Percentiles rank a stretch among this genome's conserved stretches.
These are phyloP conservation scores for Phaeomoniella chlamydospora DNA, from an alignment of 2,329 filamentous ascomycete species.

Conservation along the genomic window DNA sequence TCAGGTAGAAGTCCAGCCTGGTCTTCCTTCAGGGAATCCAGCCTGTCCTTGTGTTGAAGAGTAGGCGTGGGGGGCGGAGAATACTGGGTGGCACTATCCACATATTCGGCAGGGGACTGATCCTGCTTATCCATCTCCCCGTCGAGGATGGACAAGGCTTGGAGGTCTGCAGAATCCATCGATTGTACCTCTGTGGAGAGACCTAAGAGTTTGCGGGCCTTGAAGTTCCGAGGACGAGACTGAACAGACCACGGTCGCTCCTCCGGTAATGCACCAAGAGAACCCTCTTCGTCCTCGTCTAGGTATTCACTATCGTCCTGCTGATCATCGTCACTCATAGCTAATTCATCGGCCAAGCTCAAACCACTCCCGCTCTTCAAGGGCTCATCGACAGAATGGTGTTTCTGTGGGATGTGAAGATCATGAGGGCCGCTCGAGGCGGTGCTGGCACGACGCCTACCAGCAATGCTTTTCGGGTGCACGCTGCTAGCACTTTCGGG, in stretches of 20 bases:
- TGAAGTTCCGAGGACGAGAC: constrained; percentile 21
- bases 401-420: not conserved
- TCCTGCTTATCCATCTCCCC: constrained; percentile 2
- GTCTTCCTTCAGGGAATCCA: constrained; percentile 6
- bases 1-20: constrained; percentile 16
- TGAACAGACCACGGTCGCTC: constrained; percentile 25
- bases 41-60: constrained; percentile 5
- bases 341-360: constrained; percentile 81
- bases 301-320: constrained; percentile 40
- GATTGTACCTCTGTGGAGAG: constrained; percentile 15
- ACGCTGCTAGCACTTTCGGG: constrained; percentile 59
- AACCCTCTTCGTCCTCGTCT: constrained; percentile 54
- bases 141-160: constrained; percentile 1
- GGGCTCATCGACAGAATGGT: constrained; percentile 8
- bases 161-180: not conserved
- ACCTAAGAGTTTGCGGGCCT: constrained; percentile 30
- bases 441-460: constrained; percentile 43
- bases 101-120: constrained; percentile 38
- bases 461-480: constrained; percentile 35
- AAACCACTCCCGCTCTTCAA: constrained; percentile 47
- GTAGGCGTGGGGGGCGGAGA: constrained; percentile 58
- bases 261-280: constrained; percentile 26
- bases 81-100: constrained; percentile 66
- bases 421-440: constrained; percentile 22
- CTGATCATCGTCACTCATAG: constrained; percentile 66